A percentile compares a stretch with the other conserved stretches of the same genome.
phyloP scores from a whole-genome alignment of 2,329 filamentous ascomycete species.

The Emergomyces orientalis region DNA sequence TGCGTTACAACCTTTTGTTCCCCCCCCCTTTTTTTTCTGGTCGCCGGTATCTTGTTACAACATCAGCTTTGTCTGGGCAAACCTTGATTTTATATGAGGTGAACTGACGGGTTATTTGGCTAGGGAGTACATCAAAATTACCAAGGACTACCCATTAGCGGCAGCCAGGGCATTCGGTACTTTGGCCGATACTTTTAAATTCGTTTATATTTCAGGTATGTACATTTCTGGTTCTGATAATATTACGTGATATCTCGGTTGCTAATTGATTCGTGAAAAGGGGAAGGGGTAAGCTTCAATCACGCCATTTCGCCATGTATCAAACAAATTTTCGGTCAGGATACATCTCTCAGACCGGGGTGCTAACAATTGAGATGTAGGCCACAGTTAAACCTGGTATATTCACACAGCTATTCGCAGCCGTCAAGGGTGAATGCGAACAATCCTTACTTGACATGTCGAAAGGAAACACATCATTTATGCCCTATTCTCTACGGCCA shows the following conservation, averaged over 20 bases:
- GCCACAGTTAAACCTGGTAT: conserved; percentile 49
- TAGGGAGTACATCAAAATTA: conserved; percentile 58
- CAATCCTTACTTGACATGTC: conserved; percentile 46
- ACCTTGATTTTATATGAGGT: conserved; percentile 1
- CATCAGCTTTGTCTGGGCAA: conserved; percentile 8
- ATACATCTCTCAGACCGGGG: not conserved
- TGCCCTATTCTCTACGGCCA: conserved; percentile 50
- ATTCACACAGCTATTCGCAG: conserved; percentile 50
- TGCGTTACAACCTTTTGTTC: conserved; percentile 19
- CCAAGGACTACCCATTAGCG: conserved; percentile 54
- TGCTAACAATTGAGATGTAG: not conserved
- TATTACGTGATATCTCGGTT: not conserved
- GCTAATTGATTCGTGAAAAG: not conserved
- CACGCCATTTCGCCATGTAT: not conserved
- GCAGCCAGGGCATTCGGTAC: conserved; percentile 53
- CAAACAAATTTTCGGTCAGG: no score
- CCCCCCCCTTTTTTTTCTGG: not conserved
- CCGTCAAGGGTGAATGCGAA: conserved; percentile 61
- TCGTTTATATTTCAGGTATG: conserved; percentile 60
- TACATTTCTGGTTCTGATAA: conserved; percentile 28
- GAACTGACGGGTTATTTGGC: not conserved
- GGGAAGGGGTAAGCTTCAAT: not conserved
- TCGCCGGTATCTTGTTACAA: not conserved
- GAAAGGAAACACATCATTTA: conserved; percentile 37
- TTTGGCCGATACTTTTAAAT: conserved; percentile 52